Evolutionary conservation across 2,329 filamentous ascomycete species (phyloP).

Genomic region (Lachnellula occidentalis): DNA sequence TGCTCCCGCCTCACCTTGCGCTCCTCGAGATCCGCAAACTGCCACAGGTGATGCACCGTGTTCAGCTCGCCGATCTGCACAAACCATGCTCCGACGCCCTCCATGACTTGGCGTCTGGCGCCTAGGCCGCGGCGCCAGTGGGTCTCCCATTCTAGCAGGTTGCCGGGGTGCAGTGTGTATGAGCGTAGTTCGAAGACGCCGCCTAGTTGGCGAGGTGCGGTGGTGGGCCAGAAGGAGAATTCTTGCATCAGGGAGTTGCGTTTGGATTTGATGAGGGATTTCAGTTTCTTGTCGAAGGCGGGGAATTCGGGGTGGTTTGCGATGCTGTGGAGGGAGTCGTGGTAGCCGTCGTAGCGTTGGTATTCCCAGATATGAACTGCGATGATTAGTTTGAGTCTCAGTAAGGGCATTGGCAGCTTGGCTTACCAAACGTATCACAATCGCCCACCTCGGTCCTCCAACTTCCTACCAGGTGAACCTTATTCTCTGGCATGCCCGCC

Average conservation of each 20-base stretch:
- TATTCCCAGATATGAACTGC: conserved; percentile 99
- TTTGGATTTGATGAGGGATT: conserved; percentile 78
- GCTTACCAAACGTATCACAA: conserved; percentile 88
- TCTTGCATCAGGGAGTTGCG: conserved; percentile 95
- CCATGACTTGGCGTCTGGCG: conserved; percentile 93
- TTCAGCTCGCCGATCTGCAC: conserved; percentile 97
- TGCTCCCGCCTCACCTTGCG: conserved; percentile 84
- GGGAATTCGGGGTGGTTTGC: conserved; percentile 76
- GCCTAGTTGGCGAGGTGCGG: conserved; percentile 79
- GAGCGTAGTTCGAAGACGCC: conserved; percentile 94
- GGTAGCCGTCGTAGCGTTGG: conserved; percentile 93
- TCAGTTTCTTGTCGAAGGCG: conserved; percentile 79
- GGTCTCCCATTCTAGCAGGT: conserved; percentile 96
- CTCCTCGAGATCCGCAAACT: conserved; percentile 95
- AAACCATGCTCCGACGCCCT: conserved; percentile 97
- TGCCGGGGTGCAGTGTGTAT: conserved; percentile 92
- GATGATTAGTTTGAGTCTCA: neutral
- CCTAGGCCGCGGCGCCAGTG: conserved; percentile 93
- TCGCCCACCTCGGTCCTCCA: conserved; percentile 98
- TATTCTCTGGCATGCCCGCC: conserved; percentile 78
- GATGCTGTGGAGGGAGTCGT: conserved; percentile 83
- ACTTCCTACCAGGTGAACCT: conserved; percentile 92
- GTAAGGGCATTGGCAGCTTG: neutral
- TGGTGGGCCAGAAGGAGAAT: conserved; percentile 99
- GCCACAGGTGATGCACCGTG: conserved; percentile 97